Conservation (phyloP, 441 rosid species). For the Mallotus repandus region DNA sequence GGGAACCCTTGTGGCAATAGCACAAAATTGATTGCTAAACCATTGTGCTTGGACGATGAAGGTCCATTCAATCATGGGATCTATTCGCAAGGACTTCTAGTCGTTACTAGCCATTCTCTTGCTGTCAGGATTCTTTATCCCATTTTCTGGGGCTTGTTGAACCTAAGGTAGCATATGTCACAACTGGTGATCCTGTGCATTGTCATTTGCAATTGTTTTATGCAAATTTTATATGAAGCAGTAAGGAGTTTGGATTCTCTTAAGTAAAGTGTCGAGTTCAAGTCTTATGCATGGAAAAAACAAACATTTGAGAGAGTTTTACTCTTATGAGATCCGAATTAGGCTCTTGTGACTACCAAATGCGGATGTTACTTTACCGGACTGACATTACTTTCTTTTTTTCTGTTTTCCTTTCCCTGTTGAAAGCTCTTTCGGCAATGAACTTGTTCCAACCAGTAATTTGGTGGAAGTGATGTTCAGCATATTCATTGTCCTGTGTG, state of each 20-base stretch:
- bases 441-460: slow-evolving; percentile 60
- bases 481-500: slow-evolving; percentile 59
- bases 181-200: no score
- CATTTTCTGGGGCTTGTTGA: slow-evolving; percentile 77
- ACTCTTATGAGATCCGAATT: no score
- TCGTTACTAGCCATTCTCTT: slow-evolving; percentile 60
- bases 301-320: no score
- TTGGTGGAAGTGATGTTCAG: slow-evolving; percentile 61
- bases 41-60: slow-evolving; percentile 51
- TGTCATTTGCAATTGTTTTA: no score
- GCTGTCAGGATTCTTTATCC: slow-evolving; percentile 66
- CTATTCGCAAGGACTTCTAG: slow-evolving; percentile 54
- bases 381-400: no score
- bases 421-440: slow-evolving; percentile 62
- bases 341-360: no score
- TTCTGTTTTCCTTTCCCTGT: neutral
- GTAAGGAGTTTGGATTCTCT: no score
- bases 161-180: slow-evolving; percentile 41
- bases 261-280: no score
- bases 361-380: no score
- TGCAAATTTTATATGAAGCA: no score
- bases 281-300: no score
- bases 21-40: slow-evolving; percentile 30
- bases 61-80: slow-evolving; percentile 66
- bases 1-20: slow-evolving; percentile 42